phyloP scores from a whole-genome alignment of 2,329 filamentous ascomycete genomes.

The Ilyonectria robusta region DNA sequence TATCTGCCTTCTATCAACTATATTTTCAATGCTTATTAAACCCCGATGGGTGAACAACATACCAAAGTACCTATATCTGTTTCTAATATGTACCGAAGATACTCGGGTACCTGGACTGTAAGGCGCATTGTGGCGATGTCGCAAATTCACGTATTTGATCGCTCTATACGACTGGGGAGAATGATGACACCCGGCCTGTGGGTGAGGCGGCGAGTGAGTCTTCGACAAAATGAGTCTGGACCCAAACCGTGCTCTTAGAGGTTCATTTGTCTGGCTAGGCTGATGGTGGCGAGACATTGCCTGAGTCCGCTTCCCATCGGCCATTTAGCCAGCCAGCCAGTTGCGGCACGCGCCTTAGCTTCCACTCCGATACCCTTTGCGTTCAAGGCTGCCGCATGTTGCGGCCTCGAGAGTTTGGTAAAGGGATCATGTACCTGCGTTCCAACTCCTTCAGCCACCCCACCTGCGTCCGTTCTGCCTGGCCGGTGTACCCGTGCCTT shows the following conservation, averaged over 20 bases:
- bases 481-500: background rate
- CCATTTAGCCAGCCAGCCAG: background rate
- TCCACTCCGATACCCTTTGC: background rate
- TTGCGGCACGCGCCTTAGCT: conserved; percentile 1
- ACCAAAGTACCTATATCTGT: no score
- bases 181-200: conserved; percentile 9
- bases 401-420: background rate
- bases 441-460: conserved; percentile 13
- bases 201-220: conserved; percentile 10
- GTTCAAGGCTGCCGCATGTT: conserved; percentile 13
- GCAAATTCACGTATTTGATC: background rate
- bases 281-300: conserved; percentile 25
- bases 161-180: background rate
- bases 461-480: conserved; percentile 7
- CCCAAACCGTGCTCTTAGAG: conserved; percentile 8
- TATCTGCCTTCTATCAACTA: background rate
- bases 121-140: no score
- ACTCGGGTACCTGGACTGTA: no score
- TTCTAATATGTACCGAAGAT: no score
- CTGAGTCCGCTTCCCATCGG: background rate
- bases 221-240: conserved; percentile 21
- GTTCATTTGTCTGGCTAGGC: conserved; percentile 27
- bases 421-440: conserved; percentile 24
- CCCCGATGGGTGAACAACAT: no score
- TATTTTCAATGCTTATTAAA: no score